Base-by-base conservation (phyloP, 1,284 basidiomycete species). In the Salmacisia buchloeana region DNA sequence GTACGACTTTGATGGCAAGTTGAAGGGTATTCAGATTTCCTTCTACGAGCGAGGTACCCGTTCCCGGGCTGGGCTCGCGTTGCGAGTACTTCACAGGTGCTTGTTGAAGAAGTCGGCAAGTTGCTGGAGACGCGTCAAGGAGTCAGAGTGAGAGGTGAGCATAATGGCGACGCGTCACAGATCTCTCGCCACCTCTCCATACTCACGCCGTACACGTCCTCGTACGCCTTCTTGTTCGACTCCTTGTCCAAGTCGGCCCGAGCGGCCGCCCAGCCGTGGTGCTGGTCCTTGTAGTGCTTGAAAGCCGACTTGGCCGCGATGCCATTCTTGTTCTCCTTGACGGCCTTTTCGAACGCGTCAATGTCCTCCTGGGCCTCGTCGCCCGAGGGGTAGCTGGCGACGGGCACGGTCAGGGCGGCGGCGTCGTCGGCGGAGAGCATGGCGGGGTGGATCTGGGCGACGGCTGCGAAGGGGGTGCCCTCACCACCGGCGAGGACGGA, bases 241-340 rank as follows among this genome's bases (percentile, higher is more conserved):
- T 83, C 76, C 63, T 89, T 83, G 49, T 84, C 83, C 58, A 89
- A 81, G 74, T 89, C 81, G 0, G 85, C 88, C 57, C 88, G 84
- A 2, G 88, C 88, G 7, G 86, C 87, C 3, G 87, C 88, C 84
- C 86, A 89, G 41, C 87, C 88, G 74, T 89, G 88, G 76, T 63
- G 60, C 60, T 66, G 63, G 56, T 80, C 72, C n/a, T 62, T 39
- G 74, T 86, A 88, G 63, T 82, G 76, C 73, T 86, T 85, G 80
- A 83, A 83, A 60, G 84, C 84, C 75, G 83, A 84, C 78, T 86
- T 84, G 58, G 80, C 78, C 0, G 85, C 82, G 65, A 86, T 85
- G 23, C 63, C 52, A 36, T 69, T 65, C 59, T 67, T 63, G 7
- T 81, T 73, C 15, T 84, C 80, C 46, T 85, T 74, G 34, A 88